Evolutionary conservation across 805 yeast species (phyloP), one percentile per base, ranked within the genome.

Genomic region (Clavispora vitiphila): DNA sequence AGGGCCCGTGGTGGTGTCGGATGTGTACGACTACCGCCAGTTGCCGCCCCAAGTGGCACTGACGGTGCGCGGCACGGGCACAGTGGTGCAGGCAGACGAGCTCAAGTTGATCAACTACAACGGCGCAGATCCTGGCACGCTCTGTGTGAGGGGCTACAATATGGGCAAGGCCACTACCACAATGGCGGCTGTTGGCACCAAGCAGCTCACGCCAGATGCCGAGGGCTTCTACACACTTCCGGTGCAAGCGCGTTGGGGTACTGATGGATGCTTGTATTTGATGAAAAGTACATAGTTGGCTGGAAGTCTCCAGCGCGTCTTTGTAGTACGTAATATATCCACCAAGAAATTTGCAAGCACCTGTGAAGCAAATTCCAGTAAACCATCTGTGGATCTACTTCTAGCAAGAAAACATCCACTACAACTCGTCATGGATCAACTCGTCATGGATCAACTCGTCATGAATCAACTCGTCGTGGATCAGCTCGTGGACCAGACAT

Each of bases 191-290:
- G 45, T 44, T 8, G 55, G 54, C 22, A 46, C 47, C 15, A 40
- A 41, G 4, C 24, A 16, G 25, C 38, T 44, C 2, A 16, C n/a
- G 10, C 55, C 54, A 3, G 52, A 48, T 20, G 20, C 20, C 12
- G 67, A 66, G 24, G 75, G 60, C 5, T 81, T 72, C 61, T 64
- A 70, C 62, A 60, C 65, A 9, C 45, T 67, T 18, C 65, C 75
- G 3, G 63, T 80, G 0, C 53, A 49, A 26, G 89, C 87, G 0
- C 66, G 68, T 27, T 81, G 82, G 72, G 90, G 88, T 11, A 65
- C 60, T 22, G 91, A 84, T 58, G 90, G 90, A 2, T 83, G 90
- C 55, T 71, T 84, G 44, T 84, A 83, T 56, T 71, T 69, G 39
- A 24, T 44, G 37, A 15, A 29, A 15, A 15, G 32, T 29, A 29